A percentile compares a stretch with the other conserved stretches of the same genome.
Conservation (phyloP, 2,329 filamentous ascomycete genomes). For the Thelonectria rubi region DNA sequence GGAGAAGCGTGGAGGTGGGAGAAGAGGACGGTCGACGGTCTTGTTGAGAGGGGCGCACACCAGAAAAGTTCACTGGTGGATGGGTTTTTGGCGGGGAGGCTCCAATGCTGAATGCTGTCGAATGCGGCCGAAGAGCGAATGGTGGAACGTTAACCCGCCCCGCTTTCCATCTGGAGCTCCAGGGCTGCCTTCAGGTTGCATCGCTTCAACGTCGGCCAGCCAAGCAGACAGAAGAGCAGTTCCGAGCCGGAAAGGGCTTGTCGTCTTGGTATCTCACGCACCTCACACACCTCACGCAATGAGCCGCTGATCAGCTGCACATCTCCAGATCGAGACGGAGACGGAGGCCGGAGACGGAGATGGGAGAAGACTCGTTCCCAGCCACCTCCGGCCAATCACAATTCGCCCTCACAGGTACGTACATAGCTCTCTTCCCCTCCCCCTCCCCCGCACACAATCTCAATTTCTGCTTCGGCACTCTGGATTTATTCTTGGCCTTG, state of each 20-base stretch:
- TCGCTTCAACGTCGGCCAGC: too few species aligned
- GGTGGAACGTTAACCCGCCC: conserved; percentile 44
- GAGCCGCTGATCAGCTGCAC: not conserved
- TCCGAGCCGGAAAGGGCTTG: not conserved
- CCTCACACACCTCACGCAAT: not conserved
- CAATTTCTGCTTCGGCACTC: too few species aligned
- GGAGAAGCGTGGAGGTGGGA: conserved; percentile 33
- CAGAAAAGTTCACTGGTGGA: conserved; percentile 48
- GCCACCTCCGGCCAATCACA: conserved; percentile 17
- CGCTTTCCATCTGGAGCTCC: conserved; percentile 13
- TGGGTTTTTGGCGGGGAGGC: conserved; percentile 48
- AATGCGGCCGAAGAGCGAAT: conserved; percentile 25
- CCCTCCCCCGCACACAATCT: conserved; percentile 8
- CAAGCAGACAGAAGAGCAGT: not conserved
- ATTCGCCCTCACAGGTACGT: not conserved
- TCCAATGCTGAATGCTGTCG: conserved; percentile 26
- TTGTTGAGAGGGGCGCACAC: conserved; percentile 39
- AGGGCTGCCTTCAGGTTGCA: too few species aligned
- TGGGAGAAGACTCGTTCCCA: not conserved
- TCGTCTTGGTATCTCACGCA: not conserved
- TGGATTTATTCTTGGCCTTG: not conserved
- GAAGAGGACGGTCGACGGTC: conserved; percentile 34
- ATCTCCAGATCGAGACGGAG: not conserved
- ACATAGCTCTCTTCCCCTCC: not conserved
- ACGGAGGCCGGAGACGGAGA: not conserved